Evolutionary conservation across 495 filamentous ascomycete species (phyloP).

Genomic region (Daldinia bambusicola): DNA sequence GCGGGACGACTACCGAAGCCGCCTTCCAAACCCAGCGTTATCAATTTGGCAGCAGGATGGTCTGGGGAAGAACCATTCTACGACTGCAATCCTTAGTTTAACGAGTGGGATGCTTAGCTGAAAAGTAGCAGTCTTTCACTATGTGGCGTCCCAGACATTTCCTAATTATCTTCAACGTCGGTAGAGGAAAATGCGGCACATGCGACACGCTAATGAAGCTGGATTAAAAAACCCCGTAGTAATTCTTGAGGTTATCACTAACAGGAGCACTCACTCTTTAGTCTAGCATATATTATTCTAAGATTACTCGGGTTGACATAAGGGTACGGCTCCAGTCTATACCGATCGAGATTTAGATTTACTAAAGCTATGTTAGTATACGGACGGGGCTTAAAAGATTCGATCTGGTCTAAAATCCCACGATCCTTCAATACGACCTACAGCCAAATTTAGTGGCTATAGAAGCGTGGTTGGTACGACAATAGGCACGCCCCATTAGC

Average conservation of each 20-base stretch:
- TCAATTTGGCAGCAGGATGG: slow-evolving; percentile 10
- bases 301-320: slow-evolving; percentile 13
- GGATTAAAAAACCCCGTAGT: slow-evolving; percentile 1
- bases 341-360: slow-evolving; percentile 2
- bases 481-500: background rate
- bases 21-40: slow-evolving; percentile 10
- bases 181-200: slow-evolving; percentile 24
- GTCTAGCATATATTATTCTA: slow-evolving; percentile 7
- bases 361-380: slow-evolving; percentile 11
- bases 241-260: slow-evolving; percentile 7
- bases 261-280: background rate
- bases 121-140: slow-evolving; percentile 8
- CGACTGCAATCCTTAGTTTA: slow-evolving; percentile 10
- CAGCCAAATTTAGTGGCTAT: slow-evolving; percentile 10
- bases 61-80: slow-evolving; percentile 33
- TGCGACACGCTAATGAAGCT: slow-evolving; percentile 10
- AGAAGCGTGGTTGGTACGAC: slow-evolving; percentile 10
- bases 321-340: slow-evolving; percentile 9
- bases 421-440: slow-evolving; percentile 27
- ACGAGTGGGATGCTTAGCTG: slow-evolving; percentile 5
- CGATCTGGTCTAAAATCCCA: slow-evolving; percentile 20
- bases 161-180: background rate
- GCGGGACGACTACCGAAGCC: slow-evolving; percentile 38
- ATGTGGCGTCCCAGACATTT: slow-evolving; percentile 1
- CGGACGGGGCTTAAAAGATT: slow-evolving; percentile 8